Base-by-base conservation (phyloP, 2,329 filamentous ascomycete species). In the Penicillium sp. region DNA sequence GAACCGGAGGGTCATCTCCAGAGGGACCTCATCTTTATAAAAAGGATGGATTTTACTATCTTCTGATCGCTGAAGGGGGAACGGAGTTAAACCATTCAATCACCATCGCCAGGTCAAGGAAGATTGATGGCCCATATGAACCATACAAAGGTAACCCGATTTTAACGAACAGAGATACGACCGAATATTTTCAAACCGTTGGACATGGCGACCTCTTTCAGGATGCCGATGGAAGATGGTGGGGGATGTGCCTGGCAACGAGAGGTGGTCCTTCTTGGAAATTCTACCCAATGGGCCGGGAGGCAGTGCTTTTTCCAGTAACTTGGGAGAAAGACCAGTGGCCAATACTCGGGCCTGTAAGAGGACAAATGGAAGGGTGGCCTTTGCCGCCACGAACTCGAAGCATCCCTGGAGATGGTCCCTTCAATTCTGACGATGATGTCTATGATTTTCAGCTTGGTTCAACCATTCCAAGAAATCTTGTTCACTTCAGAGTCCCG, bases 121-220 rank as follows among this genome's bases (percentile, higher is more conserved):
- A 55, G 28, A 51, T 67, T 23, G 37, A 51, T 63, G 76, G 76
- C 0, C 76, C 76, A 0, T 78, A 79, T 45, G 76, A 78, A 50
- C 60, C 70, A 1, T 72, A 75, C 37, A 69, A 73, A 0, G 47
- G 60, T 0, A 81, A 83, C 55, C 81, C 80, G 7, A 68, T 79
- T 6, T 58, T 79, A 14, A 73, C 76, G 0, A 72, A 71, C n/a
- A 66, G 63, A 42, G 67, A 70, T 16, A 68, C 71, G 0, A 67
- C 68, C 0, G 59, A 70, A 24, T 76, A 75, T 52, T 71, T 68
- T 56, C 81, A 84, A 56, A 81, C 80, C 1, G 76, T 83, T 0
- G 83, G 83, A 0, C 83, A 86, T 52, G 78, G 78, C 0, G 83
- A 85, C 58, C 57, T 85, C 3, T 83, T 85, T 55, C 76, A 82